phyloP scores from a whole-genome alignment of 345 rosid species.

The Raphanus sativus region DNA sequence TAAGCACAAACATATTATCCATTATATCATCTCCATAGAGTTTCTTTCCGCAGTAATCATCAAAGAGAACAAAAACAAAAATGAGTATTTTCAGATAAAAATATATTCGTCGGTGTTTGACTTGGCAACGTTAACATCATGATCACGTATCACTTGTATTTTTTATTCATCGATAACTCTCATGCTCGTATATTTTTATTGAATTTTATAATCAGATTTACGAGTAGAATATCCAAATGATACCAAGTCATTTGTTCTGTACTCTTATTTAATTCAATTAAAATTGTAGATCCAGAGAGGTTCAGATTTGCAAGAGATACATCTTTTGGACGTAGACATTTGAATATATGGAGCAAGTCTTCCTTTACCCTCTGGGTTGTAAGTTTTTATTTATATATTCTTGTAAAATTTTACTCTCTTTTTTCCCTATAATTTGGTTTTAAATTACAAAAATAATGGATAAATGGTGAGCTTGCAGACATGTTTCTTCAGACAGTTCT shows the following conservation, averaged over 20 bases:
- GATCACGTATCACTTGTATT: conserved; percentile 12
- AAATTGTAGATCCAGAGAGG: conserved; percentile 79
- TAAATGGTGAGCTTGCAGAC: conserved; percentile 45
- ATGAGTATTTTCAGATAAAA: background rate
- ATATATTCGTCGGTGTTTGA: conserved; percentile 4
- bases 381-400: conserved; percentile 34
- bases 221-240: conserved; percentile 7
- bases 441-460: background rate
- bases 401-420: background rate
- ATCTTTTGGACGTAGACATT: conserved; percentile 84
- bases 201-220: conserved; percentile 1
- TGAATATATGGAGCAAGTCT: conserved; percentile 70
- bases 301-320: conserved; percentile 94
- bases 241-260: background rate
- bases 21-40: background rate
- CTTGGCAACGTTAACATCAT: conserved; percentile 20
- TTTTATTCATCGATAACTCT: background rate
- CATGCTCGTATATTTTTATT: background rate
- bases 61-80: background rate
- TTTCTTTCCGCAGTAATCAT: background rate
- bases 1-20: conserved; percentile 27
- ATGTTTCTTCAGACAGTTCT: conserved; percentile 93
- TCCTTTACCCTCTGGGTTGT: conserved; percentile 81
- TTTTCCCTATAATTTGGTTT: background rate
- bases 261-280: background rate